Evolutionary conservation across 148 eudicot genomes (phyloP), one percentile per base, ranked within the genome.

Genomic region (Camellia lanceoleosa): DNA sequence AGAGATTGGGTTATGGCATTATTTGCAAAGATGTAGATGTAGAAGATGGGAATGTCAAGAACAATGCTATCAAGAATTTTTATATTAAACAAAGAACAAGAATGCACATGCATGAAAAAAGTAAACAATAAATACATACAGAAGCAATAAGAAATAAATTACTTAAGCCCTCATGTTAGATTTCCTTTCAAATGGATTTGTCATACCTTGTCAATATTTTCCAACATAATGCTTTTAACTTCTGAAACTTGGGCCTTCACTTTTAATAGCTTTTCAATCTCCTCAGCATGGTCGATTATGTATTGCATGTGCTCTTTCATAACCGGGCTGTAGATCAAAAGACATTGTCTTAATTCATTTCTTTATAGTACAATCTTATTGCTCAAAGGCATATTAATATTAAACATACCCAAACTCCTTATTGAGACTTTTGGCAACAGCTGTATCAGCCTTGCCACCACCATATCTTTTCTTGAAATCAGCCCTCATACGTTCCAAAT

Each of bases 231-330:
- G 75, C 84, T 91, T 76, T 88, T 88, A 66, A 91, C 91, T 83
- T 89, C 89, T 19, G 92, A 89, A 75, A 91, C 92, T 85, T 91
- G 91, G 69, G 90, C 92, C 78, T 89, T 87, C 80, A 91, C 88
- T 84, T 91, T 91, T 18, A 88, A 54, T 62, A 91, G 83, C 82
- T 89, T 91, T 62, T 89, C 92, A 78, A 91, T 91, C 89, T 91
- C 94, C 62, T 87, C 90, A 4, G 90, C 90, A 78, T 89, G 94
- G 79, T 91, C 94, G 64, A 91, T 85, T 42, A 89, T 90, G 76
- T 89, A 88, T 71, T 89, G 86, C 94, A 91, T 89, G 73, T 91
- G 92, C 79, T 89, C 90, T 83, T 91, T 91, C 86, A 91, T 89
- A 58, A 91, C 66, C 11, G 90, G 92, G 73, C 94, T 91, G 90